Conservation (phyloP, 148 eudicot genomes). For the Camellia lanceoleosa region DNA sequence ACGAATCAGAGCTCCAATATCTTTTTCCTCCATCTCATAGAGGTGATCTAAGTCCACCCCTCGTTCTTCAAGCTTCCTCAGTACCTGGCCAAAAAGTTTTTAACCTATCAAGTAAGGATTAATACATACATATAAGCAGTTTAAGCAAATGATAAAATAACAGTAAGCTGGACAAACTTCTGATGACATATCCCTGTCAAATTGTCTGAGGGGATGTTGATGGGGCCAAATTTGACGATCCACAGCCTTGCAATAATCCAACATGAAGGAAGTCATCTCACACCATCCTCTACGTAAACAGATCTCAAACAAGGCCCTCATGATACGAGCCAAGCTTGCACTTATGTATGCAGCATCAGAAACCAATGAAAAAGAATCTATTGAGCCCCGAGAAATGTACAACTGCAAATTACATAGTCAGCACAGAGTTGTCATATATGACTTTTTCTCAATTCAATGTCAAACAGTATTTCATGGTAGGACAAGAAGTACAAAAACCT, state of each 20-base stretch:
- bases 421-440: conserved; percentile 12
- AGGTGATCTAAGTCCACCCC: conserved; percentile 83
- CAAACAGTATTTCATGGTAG: neutral
- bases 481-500: conserved; percentile 43
- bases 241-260: conserved; percentile 98
- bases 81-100: conserved; percentile 47
- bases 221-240: conserved; percentile 99
- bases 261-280: conserved; percentile 88
- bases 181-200: conserved; percentile 78
- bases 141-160: neutral
- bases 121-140: neutral
- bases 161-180: conserved; percentile 49
- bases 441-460: neutral
- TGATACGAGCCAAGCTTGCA: conserved; percentile 98
- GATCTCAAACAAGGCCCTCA: conserved; percentile 95
- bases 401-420: conserved; percentile 45
- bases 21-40: conserved; percentile 92
- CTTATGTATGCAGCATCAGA: conserved; percentile 98
- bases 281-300: conserved; percentile 99
- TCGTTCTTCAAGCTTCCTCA: conserved; percentile 95
- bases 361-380: conserved; percentile 83
- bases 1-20: conserved; percentile 89
- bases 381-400: conserved; percentile 84
- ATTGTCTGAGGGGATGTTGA: conserved; percentile 95
- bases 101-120: neutral